These are phyloP conservation scores for Dictyostelium firmibasis DNA, from an alignment of 78 protist species.

Conservation along the genomic window DNA sequence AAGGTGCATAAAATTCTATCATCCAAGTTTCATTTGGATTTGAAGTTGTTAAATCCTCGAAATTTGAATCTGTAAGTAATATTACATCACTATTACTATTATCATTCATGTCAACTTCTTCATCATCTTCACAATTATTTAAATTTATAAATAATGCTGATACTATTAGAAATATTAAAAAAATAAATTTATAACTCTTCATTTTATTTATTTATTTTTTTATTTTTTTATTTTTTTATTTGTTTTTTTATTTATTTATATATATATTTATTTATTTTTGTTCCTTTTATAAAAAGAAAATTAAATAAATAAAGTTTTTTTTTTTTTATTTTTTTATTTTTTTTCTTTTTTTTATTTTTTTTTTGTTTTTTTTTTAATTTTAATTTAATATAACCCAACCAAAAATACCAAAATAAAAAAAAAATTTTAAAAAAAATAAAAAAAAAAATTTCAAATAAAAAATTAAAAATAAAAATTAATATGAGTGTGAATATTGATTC, in stretches of 20 bases:
- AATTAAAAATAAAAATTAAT: too few species aligned
- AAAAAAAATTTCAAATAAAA: too few species aligned
- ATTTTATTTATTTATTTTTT: neutral
- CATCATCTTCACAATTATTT: neutral
- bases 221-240: neutral
- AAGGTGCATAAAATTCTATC: conserved; percentile 92
- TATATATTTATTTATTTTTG: too few species aligned
- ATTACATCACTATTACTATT: conserved; percentile 23
- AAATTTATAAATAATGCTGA: neutral
- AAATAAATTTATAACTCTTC: neutral
- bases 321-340: neutral
- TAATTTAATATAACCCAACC: too few species aligned
- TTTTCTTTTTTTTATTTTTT: neutral
- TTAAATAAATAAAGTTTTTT: neutral
- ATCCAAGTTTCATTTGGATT: conserved; percentile 17
- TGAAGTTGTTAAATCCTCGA: neutral
- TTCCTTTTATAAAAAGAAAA: too few species aligned
- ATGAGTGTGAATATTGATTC: too few species aligned
- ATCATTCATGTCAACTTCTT: neutral
- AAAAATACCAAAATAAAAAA: too few species aligned
- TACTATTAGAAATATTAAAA: neutral
- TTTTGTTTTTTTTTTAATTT: neutral
- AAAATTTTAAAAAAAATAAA: too few species aligned
- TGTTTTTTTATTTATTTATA: neutral
- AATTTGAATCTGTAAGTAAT: conserved; percentile 5